phyloP scores from a whole-genome alignment of 305 asterid genomes.

The Fraxinus floribunda region DNA sequence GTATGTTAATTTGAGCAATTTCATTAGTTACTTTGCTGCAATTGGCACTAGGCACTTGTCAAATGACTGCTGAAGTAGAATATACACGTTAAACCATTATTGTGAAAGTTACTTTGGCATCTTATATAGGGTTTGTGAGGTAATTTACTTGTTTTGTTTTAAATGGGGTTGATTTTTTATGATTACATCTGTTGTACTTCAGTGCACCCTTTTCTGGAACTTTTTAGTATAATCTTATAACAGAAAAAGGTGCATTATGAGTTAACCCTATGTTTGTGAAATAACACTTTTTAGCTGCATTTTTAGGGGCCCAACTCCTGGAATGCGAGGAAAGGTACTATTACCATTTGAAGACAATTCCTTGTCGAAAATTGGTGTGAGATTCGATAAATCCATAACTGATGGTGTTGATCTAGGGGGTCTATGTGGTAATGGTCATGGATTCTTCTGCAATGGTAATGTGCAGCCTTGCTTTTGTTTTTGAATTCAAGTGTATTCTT shows the following conservation, averaged over 20 bases:
- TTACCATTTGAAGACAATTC: conserved; percentile 76
- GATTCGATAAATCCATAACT: conserved; percentile 65
- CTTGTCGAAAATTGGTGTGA: conserved; percentile 69
- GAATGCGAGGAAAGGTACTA: conserved; percentile 74
- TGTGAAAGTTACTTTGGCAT: background rate
- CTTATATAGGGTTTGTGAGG: conserved; percentile 9
- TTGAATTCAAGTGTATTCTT: background rate
- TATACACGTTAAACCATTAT: background rate
- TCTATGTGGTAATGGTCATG: conserved; percentile 67
- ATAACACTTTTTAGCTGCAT: conserved; percentile 30
- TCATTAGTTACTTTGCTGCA: background rate
- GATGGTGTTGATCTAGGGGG: conserved; percentile 91
- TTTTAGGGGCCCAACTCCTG: conserved; percentile 74
- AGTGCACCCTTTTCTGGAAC: background rate
- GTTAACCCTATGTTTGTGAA: conserved; percentile 9
- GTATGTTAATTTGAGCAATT: background rate
- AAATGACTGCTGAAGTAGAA: background rate
- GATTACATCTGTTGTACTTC: background rate
- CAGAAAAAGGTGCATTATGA: conserved; percentile 5
- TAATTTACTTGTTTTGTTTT: conserved; percentile 7
- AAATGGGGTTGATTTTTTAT: background rate
- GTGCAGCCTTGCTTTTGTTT: conserved; percentile 16
- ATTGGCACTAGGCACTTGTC: background rate
- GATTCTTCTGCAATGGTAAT: conserved; percentile 87
- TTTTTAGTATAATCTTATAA: background rate